Evolutionary conservation across 139 green algal genomes (phyloP), one percentile per base, ranked within the genome.

Genomic region (Pseudopediastrum boryanum): DNA sequence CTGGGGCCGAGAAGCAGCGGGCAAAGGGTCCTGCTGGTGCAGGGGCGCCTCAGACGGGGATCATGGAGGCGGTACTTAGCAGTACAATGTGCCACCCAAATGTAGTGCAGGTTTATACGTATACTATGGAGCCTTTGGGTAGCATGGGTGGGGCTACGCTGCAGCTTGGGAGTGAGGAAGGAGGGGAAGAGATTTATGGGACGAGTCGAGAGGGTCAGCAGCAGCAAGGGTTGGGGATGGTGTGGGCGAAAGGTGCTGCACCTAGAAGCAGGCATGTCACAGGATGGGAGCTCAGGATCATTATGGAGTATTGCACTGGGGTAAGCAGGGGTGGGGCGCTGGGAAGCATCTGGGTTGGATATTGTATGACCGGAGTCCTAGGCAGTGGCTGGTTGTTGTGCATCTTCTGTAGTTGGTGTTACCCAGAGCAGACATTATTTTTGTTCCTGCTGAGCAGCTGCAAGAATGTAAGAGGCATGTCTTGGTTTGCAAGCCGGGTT

Each of bases 261-360:
- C 39, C 16, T 5, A 50, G 10, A 36, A 8, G 35, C 5, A 25
- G 31, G 4, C 50, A 29, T 13, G 16, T 77, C 5, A 48, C 73
- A 61, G 73, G 73, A 19, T 79, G 73, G 73, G 79, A 88, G 82
- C 75, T 85, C 35, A 59, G 71, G 19, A 41, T 90, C 27, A 76
- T 88, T 2, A 83, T 88, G 75, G 85, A 90, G 70, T 88, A 65
- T 61, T 90, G 85, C 69, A 71, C 88, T 63, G n/a, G 62, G 73
- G 73, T 79, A 42, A 2, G 50, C 6, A 16, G 48, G n/a, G n/a
- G n/a, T n/a, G n/a, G n/a, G n/a, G n/a, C n/a, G n/a, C n/a, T n/a
- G n/a, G n/a, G n/a, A n/a, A n/a, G n/a, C n/a, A n/a, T n/a, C n/a
- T n/a, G n/a, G n/a, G n/a, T n/a, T n/a, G n/a, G n/a, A n/a, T n/a